A percentile compares a stretch with the other conserved stretches of the same genome.
Evolutionary conservation across 139 green algal species (phyloP).

Genomic region (Haematococcus sp.): DNA sequence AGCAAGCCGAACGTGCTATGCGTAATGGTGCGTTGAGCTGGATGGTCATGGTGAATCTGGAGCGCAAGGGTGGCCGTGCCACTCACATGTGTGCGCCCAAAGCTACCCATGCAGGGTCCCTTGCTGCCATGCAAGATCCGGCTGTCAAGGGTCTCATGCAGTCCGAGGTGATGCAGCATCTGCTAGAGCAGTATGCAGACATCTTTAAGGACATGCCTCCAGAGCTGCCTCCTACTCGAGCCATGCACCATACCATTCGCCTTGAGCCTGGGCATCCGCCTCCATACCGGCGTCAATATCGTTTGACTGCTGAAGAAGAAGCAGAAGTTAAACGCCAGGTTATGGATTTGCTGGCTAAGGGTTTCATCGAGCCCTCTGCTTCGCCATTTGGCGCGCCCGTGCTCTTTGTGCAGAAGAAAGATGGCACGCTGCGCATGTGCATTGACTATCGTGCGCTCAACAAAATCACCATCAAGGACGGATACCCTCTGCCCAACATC

Average conservation of each 20-base stretch:
- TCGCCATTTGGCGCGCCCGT: slow-evolving; percentile 25
- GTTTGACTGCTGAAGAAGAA: neutral
- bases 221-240: neutral
- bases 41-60: too few relatives aligned
- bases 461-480: slow-evolving; percentile 42
- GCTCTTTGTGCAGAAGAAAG: slow-evolving; percentile 37
- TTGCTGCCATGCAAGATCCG: too few relatives aligned
- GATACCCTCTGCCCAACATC: slow-evolving; percentile 48
- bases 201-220: neutral
- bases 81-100: too few relatives aligned
- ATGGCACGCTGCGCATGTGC: slow-evolving; percentile 31
- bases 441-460: slow-evolving; percentile 39
- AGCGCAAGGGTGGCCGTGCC: too few relatives aligned
- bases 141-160: neutral
- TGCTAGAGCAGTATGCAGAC: neutral
- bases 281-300: slow-evolving; percentile 4
- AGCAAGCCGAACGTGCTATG: too few relatives aligned
- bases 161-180: neutral
- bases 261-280: neutral
- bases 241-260: slow-evolving; percentile 20
- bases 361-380: slow-evolving; percentile 17
- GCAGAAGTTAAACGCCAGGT: slow-evolving; percentile 14
- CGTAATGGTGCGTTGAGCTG: too few relatives aligned
- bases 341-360: slow-evolving; percentile 13
- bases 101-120: too few relatives aligned